phyloP scores from a whole-genome alignment of 179 eudicot genomes.

The Heliamphora pulchella region DNA sequence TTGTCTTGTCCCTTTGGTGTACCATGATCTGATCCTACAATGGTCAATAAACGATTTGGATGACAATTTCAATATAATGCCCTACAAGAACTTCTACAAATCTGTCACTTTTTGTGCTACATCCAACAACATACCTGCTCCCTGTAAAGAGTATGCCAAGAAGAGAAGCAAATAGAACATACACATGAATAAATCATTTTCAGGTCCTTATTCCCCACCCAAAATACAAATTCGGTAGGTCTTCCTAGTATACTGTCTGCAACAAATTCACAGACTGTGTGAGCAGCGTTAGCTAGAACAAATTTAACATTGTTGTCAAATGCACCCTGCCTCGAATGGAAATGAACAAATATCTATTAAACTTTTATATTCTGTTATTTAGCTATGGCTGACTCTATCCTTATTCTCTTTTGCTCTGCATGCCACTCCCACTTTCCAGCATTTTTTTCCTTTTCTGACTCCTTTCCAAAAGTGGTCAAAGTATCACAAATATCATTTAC shows the following conservation, averaged over 20 bases:
- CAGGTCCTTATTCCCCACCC: background rate
- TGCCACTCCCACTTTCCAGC: background rate
- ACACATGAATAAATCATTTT: background rate
- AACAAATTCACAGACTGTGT: background rate
- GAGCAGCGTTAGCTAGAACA: background rate
- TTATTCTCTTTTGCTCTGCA: background rate
- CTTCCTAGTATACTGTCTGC: conserved; percentile 3
- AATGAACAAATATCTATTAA: background rate
- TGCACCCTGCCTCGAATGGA: background rate
- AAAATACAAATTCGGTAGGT: background rate
- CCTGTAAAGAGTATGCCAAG: background rate
- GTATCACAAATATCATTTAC: background rate
- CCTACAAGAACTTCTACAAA: background rate
- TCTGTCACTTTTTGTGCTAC: background rate
- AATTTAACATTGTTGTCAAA: background rate
- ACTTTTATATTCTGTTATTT: background rate
- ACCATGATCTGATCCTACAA: conserved; percentile 36
- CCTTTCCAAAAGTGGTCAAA: background rate
- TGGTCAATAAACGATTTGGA: background rate
- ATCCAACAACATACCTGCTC: background rate
- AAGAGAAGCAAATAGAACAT: background rate
- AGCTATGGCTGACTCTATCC: background rate
- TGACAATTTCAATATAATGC: conserved; percentile 3
- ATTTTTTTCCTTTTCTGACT: background rate
- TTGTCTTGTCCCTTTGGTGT: conserved; percentile 36